Evolutionary conservation across 306 rosid species (phyloP).

Genomic region (Fagus crenata): DNA sequence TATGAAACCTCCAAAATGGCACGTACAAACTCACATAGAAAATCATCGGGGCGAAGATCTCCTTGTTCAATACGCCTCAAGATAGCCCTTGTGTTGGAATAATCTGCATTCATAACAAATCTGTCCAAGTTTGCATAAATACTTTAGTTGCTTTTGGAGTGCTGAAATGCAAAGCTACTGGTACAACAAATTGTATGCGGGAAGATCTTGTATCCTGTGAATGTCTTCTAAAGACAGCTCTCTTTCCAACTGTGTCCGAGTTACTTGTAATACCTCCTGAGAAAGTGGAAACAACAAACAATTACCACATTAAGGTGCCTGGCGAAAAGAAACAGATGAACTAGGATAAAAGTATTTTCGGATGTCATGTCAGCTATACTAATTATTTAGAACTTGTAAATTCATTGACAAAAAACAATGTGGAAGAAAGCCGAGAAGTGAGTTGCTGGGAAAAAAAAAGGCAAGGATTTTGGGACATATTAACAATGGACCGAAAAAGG

Average conservation of each 20-base stretch:
- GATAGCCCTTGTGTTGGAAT: not conserved
- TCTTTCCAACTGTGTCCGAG: slow-evolving; percentile 78
- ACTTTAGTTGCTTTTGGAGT: slow-evolving; percentile 17
- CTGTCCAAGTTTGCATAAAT: not conserved
- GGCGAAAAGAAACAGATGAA: not conserved
- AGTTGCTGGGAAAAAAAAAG: not conserved
- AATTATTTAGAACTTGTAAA: not conserved
- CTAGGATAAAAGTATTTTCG: not conserved
- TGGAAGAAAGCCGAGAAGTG: not conserved
- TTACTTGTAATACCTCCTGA: slow-evolving; percentile 86
- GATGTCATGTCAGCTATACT: not conserved
- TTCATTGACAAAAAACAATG: not conserved
- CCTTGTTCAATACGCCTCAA: not conserved
- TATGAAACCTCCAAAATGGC: not conserved
- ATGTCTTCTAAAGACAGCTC: slow-evolving; percentile 85
- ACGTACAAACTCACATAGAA: not conserved
- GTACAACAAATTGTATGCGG: slow-evolving; percentile 81
- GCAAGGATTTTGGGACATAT: no score
- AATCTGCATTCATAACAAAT: not conserved
- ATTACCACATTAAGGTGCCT: slow-evolving; percentile 8
- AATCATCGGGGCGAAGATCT: not conserved
- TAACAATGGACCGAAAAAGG: no score
- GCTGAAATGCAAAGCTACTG: slow-evolving; percentile 35
- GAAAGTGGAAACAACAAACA: slow-evolving; percentile 27
- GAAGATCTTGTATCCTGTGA: slow-evolving; percentile 68